Conservation (phyloP, 495 filamentous ascomycete genomes). For the Massariosphaeria phaeospora region DNA sequence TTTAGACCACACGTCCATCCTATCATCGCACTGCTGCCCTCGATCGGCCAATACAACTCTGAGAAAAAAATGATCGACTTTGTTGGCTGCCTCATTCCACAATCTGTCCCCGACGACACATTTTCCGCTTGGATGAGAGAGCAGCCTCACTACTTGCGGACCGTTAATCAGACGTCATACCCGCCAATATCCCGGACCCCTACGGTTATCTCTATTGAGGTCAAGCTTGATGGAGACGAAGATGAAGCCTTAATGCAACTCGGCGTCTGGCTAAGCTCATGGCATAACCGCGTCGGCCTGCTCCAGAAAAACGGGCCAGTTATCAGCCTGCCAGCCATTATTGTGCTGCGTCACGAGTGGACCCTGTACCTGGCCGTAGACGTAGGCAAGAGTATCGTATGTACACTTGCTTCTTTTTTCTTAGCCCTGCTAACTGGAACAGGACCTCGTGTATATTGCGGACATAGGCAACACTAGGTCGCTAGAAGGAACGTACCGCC, state of each 20-base stretch:
- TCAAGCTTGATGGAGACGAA: neutral
- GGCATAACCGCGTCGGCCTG: neutral
- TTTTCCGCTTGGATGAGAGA: no score
- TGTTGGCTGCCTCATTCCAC: no score
- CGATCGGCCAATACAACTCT: no score
- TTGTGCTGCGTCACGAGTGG: neutral
- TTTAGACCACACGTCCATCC: no score
- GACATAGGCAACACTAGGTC: neutral
- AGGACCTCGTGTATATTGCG: neutral
- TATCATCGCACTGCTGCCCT: no score
- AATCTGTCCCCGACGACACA: no score
- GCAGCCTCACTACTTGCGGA: no score
- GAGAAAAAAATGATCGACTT: no score
- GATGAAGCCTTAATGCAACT: neutral
- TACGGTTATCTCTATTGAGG: neutral
- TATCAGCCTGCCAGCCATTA: neutral
- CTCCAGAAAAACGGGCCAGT: neutral
- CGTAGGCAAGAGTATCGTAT: neutral
- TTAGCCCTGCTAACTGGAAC: neutral
- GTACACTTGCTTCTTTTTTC: neutral
- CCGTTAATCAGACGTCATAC: neutral
- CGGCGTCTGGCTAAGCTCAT: neutral
- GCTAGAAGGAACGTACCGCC: neutral
- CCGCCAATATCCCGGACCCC: neutral
- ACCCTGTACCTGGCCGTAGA: neutral